phyloP scores from a whole-genome alignment of 2,329 filamentous ascomycete species.

The Pleurostoma richardsiae region DNA sequence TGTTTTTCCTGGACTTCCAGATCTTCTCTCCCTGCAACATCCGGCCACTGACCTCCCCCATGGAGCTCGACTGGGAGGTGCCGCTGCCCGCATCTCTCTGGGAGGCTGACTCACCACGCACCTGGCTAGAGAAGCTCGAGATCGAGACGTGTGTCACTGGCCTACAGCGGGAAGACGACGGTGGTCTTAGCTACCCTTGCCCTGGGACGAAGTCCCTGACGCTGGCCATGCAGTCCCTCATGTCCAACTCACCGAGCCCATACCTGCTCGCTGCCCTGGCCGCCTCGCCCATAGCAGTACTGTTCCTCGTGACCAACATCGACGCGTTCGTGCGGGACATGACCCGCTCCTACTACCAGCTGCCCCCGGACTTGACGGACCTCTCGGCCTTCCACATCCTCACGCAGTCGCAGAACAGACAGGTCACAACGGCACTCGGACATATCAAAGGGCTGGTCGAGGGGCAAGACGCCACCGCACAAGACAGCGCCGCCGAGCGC shows the following conservation, averaged over 20 bases:
- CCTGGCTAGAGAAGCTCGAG: slow-evolving; percentile 17
- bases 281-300: slow-evolving; percentile 17
- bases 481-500: slow-evolving; percentile 6
- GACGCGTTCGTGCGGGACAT: slow-evolving; percentile 22
- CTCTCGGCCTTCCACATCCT: slow-evolving; percentile 25
- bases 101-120: slow-evolving; percentile 19
- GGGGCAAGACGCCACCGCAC: not conserved
- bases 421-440: slow-evolving; percentile 17
- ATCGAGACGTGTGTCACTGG: slow-evolving; percentile 9
- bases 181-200: slow-evolving; percentile 10
- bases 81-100: slow-evolving; percentile 19
- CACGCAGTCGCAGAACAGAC: slow-evolving; percentile 23
- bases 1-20: slow-evolving; percentile 22
- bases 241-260: slow-evolving; percentile 18
- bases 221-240: slow-evolving; percentile 23
- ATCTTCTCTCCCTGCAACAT: slow-evolving; percentile 21
- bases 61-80: slow-evolving; percentile 27
- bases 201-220: slow-evolving; percentile 18
- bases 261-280: slow-evolving; percentile 15
- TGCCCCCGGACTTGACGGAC: slow-evolving; percentile 21
- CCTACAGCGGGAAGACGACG: slow-evolving; percentile 8
- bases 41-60: slow-evolving; percentile 19
- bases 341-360: slow-evolving; percentile 26
- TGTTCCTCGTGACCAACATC: slow-evolving; percentile 21
- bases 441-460: slow-evolving; percentile 13